phyloP scores from a whole-genome alignment of 1,139 yeast species.

The Zygosaccharomyces pseudobailii region DNA sequence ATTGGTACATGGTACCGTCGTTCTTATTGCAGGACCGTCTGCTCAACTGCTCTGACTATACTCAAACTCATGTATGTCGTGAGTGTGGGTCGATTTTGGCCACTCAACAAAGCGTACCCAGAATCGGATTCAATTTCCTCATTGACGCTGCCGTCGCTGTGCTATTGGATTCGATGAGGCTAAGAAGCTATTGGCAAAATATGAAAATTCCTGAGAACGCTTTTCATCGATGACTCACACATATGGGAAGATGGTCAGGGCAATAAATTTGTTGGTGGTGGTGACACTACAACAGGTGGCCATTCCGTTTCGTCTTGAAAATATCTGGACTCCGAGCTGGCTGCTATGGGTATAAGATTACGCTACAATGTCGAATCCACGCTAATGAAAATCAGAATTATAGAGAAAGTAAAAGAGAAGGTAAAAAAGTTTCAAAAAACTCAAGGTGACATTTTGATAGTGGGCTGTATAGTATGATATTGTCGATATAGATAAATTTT shows the following conservation, averaged over 20 bases:
- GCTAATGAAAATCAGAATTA: conserved; percentile 1
- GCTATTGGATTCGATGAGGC: conserved; percentile 58
- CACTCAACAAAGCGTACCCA: conserved; percentile 85
- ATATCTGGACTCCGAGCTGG: conserved; percentile 89
- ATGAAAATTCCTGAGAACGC: conserved; percentile 35
- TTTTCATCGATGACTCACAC: conserved; percentile 64
- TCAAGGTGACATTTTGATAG: conserved; percentile 2
- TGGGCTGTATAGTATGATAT: conserved; percentile 6
- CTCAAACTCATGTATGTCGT: conserved; percentile 86
- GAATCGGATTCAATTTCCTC: conserved; percentile 76
- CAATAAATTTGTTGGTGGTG: conserved; percentile 85
- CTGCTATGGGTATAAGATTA: conserved; percentile 97
- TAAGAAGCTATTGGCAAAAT: conserved; percentile 37
- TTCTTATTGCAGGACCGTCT: conserved; percentile 91
- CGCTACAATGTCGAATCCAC: conserved; percentile 73
- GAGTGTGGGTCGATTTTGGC: conserved; percentile 89
- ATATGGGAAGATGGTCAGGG: conserved; percentile 99
- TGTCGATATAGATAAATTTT: not conserved
- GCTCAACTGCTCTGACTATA: conserved; percentile 91
- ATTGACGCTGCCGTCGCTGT: conserved; percentile 88
- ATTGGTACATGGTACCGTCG: conserved; percentile 99
- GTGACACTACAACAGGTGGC: conserved; percentile 91
- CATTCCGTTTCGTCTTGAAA: conserved; percentile 94
- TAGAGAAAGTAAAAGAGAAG: not conserved
- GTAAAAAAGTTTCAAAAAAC: not conserved